These are phyloP conservation scores for Phaeophleospora eucalypticola DNA, from an alignment of 2,329 filamentous ascomycete genomes.

Conservation along the genomic window DNA sequence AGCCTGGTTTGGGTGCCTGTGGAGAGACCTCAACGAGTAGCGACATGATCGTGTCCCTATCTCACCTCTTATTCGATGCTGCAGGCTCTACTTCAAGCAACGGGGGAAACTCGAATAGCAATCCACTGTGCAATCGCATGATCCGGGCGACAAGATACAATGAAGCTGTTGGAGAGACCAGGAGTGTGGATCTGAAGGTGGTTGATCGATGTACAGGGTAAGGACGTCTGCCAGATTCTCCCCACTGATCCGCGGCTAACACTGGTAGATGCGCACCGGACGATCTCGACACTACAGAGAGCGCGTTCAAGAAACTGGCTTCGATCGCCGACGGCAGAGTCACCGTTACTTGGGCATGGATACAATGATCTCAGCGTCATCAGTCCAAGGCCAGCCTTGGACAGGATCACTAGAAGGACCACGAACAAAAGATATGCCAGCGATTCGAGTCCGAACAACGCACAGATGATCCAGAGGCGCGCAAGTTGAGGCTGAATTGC, in stretches of 20 bases:
- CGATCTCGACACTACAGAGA: conserved; percentile 50
- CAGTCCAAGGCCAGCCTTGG: background rate
- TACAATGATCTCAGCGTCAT: conserved; percentile 9
- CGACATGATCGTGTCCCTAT: conserved; percentile 64
- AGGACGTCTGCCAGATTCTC: too few relatives aligned
- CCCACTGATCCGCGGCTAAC: too few relatives aligned
- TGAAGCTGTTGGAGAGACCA: conserved; percentile 42
- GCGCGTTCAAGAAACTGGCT: conserved; percentile 47
- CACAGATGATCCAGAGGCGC: too few relatives aligned
- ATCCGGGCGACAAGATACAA: conserved; percentile 57
- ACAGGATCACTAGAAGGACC: too few relatives aligned
- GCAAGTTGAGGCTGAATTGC: too few relatives aligned
- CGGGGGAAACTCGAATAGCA: conserved; percentile 53
- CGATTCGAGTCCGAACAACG: too few relatives aligned
- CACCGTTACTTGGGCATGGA: conserved; percentile 32
- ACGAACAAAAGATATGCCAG: too few relatives aligned
- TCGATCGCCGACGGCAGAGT: conserved; percentile 28
- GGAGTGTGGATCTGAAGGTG: conserved; percentile 59
- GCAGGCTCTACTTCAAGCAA: conserved; percentile 38
- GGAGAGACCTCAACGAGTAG: conserved; percentile 52
- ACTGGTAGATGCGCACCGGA: conserved; percentile 41
- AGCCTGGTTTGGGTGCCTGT: conserved; percentile 64
- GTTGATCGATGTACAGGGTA: conserved; percentile 60
- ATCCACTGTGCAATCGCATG: conserved; percentile 63
- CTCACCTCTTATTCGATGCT: conserved; percentile 62